Conservation (phyloP, 164 flowering plant genomes). For the Berberis vulgaris region DNA sequence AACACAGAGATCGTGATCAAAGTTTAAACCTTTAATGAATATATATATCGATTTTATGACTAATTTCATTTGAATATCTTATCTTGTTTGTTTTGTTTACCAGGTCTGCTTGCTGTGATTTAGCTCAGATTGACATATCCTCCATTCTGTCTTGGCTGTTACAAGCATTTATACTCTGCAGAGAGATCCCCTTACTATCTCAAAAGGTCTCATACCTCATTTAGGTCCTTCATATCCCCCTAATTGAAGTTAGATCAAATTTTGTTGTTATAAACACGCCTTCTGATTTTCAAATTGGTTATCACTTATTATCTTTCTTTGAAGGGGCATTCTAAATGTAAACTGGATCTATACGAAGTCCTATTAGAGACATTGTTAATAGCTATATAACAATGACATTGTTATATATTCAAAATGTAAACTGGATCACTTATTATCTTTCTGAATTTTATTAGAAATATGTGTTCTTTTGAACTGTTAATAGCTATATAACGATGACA, state of each 20-base stretch:
- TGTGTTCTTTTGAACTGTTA: too few relatives aligned
- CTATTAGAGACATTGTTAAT: too few relatives aligned
- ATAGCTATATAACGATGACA: too few relatives aligned
- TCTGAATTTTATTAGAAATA: too few relatives aligned
- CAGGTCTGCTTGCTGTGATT: constrained; percentile 43
- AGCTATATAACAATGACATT: too few relatives aligned
- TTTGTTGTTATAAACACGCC: too few relatives aligned
- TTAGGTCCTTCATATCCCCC: neutral
- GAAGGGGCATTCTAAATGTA: too few relatives aligned
- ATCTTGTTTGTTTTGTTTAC: constrained; percentile 8
- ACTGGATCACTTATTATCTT: too few relatives aligned
- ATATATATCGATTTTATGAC: neutral
- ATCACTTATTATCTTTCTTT: neutral
- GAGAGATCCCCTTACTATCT: constrained; percentile 64
- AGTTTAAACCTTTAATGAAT: too few relatives aligned
- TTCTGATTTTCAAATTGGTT: neutral
- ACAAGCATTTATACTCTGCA: constrained; percentile 60
- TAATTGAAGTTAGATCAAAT: neutral
- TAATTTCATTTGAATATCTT: neutral
- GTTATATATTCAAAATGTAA: too few relatives aligned
- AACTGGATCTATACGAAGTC: too few relatives aligned
- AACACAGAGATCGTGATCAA: too few relatives aligned
- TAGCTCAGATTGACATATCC: constrained; percentile 29
- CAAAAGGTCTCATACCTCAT: constrained; percentile 47
- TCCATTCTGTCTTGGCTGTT: constrained; percentile 45